phyloP scores from a whole-genome alignment of 1,284 basidiomycete species.

The Volvariella volvacea region DNA sequence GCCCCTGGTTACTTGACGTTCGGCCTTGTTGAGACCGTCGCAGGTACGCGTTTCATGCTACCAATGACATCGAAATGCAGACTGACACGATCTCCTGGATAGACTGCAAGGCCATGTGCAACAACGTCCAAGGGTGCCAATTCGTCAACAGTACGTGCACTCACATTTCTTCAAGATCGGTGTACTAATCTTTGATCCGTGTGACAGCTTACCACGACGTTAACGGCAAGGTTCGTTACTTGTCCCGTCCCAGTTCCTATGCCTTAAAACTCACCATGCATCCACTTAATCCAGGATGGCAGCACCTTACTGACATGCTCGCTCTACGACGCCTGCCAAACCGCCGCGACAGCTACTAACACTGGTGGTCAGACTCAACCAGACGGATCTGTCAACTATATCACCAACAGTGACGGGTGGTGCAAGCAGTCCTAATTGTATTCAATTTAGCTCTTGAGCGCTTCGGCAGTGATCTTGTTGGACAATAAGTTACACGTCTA shows the following conservation, averaged over 20 bases:
- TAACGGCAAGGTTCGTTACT: constrained; percentile 5
- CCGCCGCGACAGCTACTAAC: constrained; percentile 26
- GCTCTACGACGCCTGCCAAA: constrained; percentile 29
- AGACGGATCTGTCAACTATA: constrained; percentile 31
- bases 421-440: constrained; percentile 22
- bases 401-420: constrained; percentile 33
- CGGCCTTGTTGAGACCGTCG: constrained; percentile 25
- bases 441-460: no score
- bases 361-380: constrained; percentile 34
- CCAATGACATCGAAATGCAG: background rate
- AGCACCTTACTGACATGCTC: constrained; percentile 35
- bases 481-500: no score
- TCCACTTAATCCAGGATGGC: constrained; percentile 20
- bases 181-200: background rate
- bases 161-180: background rate
- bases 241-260: background rate
- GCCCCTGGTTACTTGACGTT: constrained; percentile 24
- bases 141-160: constrained; percentile 24
- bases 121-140: constrained; percentile 19
- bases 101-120: constrained; percentile 28
- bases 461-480: no score
- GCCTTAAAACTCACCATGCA: background rate
- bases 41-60: no score
- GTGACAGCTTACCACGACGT: constrained; percentile 25
- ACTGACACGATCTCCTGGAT: no score